Conservation (phyloP, 1,139 yeast genomes). For the Blastobotrys arbuscula region DNA sequence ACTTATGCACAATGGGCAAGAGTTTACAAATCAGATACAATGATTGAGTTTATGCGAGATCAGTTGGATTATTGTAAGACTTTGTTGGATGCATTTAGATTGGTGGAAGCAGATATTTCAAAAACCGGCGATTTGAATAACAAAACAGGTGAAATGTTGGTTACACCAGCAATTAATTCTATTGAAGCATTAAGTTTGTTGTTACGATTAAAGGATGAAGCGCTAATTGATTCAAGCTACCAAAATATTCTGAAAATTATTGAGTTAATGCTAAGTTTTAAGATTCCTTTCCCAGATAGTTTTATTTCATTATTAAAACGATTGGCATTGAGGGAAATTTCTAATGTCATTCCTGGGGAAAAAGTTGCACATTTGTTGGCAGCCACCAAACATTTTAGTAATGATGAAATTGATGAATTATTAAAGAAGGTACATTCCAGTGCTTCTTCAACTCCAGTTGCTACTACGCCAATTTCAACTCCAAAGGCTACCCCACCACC, state of each 20-base stretch:
- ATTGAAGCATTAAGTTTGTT: slow-evolving; percentile 56
- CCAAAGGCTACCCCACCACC: slow-evolving; percentile 12
- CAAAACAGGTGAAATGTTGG: slow-evolving; percentile 24
- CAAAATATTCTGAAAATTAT: slow-evolving; percentile 48
- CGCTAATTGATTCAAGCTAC: slow-evolving; percentile 70
- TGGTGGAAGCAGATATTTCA: slow-evolving; percentile 42
- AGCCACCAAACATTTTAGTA: slow-evolving; percentile 22
- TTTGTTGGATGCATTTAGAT: slow-evolving; percentile 58
- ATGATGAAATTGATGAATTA: slow-evolving; percentile 21
- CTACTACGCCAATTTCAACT: slow-evolving; percentile 15
- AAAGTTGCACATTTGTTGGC: slow-evolving; percentile 24
- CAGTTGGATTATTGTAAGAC: slow-evolving; percentile 71
- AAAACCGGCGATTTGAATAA: slow-evolving; percentile 19
- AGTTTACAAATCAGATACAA: slow-evolving; percentile 48
- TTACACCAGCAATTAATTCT: slow-evolving; percentile 26
- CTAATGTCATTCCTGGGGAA: slow-evolving; percentile 24
- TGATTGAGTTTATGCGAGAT: slow-evolving; percentile 81
- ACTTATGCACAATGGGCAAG: slow-evolving; percentile 66
- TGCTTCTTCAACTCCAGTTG: slow-evolving; percentile 12
- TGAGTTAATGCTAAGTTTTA: slow-evolving; percentile 28
- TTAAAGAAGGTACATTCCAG: slow-evolving; percentile 13
- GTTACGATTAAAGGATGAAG: slow-evolving; percentile 75
- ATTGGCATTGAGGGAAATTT: slow-evolving; percentile 23
- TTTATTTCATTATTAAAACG: slow-evolving; percentile 22
- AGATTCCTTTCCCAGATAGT: slow-evolving; percentile 26